Percentiles rank a stretch among this genome's conserved stretches.
These are phyloP conservation scores for Claviceps cyperi DNA, from an alignment of 2,329 filamentous ascomycete genomes.

Conservation along the genomic window DNA sequence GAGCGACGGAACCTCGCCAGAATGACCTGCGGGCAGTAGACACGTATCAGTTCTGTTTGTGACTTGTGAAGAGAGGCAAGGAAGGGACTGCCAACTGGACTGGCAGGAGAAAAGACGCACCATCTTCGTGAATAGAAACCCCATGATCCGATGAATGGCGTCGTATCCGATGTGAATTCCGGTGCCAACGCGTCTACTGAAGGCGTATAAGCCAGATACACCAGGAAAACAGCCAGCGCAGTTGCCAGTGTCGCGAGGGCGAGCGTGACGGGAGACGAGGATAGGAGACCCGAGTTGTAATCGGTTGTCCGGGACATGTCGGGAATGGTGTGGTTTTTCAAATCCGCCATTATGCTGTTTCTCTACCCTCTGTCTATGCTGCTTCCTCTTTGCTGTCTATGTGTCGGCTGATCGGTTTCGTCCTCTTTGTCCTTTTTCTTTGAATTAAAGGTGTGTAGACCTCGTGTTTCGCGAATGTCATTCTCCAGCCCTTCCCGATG, in stretches of 20 bases:
- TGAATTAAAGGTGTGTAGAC: too few relatives aligned
- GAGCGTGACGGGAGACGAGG: background rate
- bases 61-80: background rate
- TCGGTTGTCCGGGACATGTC: background rate
- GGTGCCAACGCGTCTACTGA: background rate
- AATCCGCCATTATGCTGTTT: background rate
- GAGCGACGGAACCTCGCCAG: background rate
- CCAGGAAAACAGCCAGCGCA: background rate
- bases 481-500: too few relatives aligned
- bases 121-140: background rate
- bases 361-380: too few relatives aligned
- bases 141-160: background rate
- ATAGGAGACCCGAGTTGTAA: background rate
- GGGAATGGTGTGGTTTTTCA: background rate
- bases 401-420: too few relatives aligned
- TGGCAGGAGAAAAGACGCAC: background rate
- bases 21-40: background rate
- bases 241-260: background rate
- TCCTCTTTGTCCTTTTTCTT: too few relatives aligned
- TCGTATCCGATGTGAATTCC: background rate
- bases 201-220: constrained; percentile 1
- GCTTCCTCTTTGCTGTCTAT: too few relatives aligned
- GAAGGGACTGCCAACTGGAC: background rate
- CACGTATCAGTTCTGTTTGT: background rate
- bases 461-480: too few relatives aligned